A percentile compares a stretch with the other conserved stretches of the same genome.
Conservation (phyloP, 31 red algal species). For the Bonnemaisonia californica region DNA sequence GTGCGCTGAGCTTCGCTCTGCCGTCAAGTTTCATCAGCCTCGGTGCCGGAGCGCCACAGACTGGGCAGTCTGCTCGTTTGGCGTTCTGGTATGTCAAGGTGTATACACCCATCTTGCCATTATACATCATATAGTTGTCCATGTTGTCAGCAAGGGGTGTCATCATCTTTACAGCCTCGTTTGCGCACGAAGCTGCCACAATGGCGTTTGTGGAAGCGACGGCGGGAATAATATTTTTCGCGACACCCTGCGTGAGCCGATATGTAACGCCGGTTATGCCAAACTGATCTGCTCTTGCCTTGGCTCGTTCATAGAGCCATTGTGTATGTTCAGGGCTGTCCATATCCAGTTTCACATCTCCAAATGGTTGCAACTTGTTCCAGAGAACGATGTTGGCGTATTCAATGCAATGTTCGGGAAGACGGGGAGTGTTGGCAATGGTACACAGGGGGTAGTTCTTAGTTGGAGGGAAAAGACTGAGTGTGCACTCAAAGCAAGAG, state of each 20-base stretch:
- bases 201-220: constrained; percentile 98
- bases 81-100: constrained; percentile 84
- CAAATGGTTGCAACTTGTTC: constrained; percentile 79
- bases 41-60: constrained; percentile 83
- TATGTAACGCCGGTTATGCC: constrained; percentile 89
- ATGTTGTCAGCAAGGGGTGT: constrained; percentile 67
- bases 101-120: constrained; percentile 90
- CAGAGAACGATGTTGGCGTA: constrained; percentile 93
- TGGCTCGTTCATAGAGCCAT: constrained; percentile 84
- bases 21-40: constrained; percentile 43
- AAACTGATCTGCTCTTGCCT: constrained; percentile 79
- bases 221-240: constrained; percentile 95
- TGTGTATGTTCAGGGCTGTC: constrained; percentile 86
- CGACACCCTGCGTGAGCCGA: constrained; percentile 86
- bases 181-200: constrained; percentile 90
- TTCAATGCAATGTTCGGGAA: constrained; percentile 98
- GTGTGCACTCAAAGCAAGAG: constrained; percentile 95
- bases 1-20: constrained; percentile 57
- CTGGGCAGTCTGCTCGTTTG: constrained; percentile 82
- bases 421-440: constrained; percentile 91
- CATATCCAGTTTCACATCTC: constrained; percentile 75
- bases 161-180: constrained; percentile 89
- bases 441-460: constrained; percentile 90
- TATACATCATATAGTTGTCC: constrained; percentile 94
- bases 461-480: constrained; percentile 81